A percentile compares a stretch with the other conserved stretches of the same genome.
phyloP scores from a whole-genome alignment of 805 yeast species.

The Suhomyces xylopsoci region DNA sequence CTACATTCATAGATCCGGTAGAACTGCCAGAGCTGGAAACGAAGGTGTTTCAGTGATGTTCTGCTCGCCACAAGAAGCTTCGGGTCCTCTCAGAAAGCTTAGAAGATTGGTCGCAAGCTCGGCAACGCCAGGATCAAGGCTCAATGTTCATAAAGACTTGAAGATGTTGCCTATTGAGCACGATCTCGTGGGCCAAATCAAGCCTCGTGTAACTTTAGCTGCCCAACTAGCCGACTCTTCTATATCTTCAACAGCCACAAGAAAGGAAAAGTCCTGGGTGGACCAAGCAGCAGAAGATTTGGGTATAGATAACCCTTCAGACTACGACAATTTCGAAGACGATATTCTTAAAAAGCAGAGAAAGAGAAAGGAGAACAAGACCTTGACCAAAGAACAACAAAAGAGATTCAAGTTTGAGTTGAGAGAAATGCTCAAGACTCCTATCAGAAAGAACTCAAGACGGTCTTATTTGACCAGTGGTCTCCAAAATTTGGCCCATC shows the following conservation, averaged over 20 bases:
- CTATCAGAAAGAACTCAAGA: slow-evolving; percentile 62
- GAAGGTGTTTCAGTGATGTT: slow-evolving; percentile 95
- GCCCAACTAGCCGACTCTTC: slow-evolving; percentile 73
- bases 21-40: slow-evolving; percentile 95
- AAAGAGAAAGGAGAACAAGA: slow-evolving; percentile 42
- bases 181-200: slow-evolving; percentile 66
- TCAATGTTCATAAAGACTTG: slow-evolving; percentile 48
- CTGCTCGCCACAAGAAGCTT: slow-evolving; percentile 90
- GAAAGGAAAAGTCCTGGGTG: slow-evolving; percentile 77
- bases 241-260: slow-evolving; percentile 53
- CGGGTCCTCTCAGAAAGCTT: slow-evolving; percentile 80
- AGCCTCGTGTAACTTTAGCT: slow-evolving; percentile 66
- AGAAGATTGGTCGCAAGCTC: slow-evolving; percentile 51
- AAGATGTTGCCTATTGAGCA: slow-evolving; percentile 73
- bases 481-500: slow-evolving; percentile 70
- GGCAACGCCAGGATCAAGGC: slow-evolving; percentile 15
- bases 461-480: slow-evolving; percentile 81
- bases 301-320: slow-evolving; percentile 71
- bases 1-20: slow-evolving; percentile 92
- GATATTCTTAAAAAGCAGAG: slow-evolving; percentile 64
- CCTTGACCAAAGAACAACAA: slow-evolving; percentile 48
- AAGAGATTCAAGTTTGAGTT: slow-evolving; percentile 50
- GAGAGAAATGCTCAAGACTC: slow-evolving; percentile 46
- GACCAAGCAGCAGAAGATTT: slow-evolving; percentile 89
- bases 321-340: slow-evolving; percentile 61